Evolutionary conservation across 2,329 filamentous ascomycete species (phyloP), one percentile per base, ranked within the genome.

Genomic region (Pleoardoris graminearum): DNA sequence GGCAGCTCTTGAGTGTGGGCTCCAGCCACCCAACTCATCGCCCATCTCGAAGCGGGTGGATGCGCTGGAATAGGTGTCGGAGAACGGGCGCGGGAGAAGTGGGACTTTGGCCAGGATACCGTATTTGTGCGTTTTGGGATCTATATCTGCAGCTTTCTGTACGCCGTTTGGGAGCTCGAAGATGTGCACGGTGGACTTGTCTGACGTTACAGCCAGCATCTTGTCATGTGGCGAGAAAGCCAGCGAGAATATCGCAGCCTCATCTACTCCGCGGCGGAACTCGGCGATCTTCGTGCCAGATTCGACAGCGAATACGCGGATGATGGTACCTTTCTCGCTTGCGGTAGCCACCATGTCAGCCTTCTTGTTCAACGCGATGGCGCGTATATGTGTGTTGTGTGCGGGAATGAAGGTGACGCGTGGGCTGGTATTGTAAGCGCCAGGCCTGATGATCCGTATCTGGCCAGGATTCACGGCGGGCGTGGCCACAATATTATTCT

Each of bases 341-440:
- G 93, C 93, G 1, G 91, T 97, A 12, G 92, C 94, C 25, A 97
- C 77, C 14, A 95, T 75, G 43, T 90, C 84, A 3, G 90, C 91
- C 67, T 96, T 89, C 0, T 81, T 81, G 61, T 90, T 96, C 30
- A 99, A 77, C 10, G 87, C 83, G 59, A 99, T 80, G 36, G 91
- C 91, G 54, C 88, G 84, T 16, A 99, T 77, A 0, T 88, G 80
- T 0, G 88, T 88, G 4, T 87, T 86, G 71, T 99, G 94, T 3
- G 93, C 94, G 1, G 91, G 91, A 53, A 97, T 91, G 70, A 99
- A 96, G 76, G 88, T 95, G 59, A 97, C 90, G 64, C 90, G 93
- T 44, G 86, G 86, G 0, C 86, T 90, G 16, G 80, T 79, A 10
- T 35, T 35, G 19, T 95, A 75, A 63, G 95, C 86, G 46, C 96